Conservation (phyloP, 2,329 filamentous ascomycete genomes). For the Cercospora sp. region DNA sequence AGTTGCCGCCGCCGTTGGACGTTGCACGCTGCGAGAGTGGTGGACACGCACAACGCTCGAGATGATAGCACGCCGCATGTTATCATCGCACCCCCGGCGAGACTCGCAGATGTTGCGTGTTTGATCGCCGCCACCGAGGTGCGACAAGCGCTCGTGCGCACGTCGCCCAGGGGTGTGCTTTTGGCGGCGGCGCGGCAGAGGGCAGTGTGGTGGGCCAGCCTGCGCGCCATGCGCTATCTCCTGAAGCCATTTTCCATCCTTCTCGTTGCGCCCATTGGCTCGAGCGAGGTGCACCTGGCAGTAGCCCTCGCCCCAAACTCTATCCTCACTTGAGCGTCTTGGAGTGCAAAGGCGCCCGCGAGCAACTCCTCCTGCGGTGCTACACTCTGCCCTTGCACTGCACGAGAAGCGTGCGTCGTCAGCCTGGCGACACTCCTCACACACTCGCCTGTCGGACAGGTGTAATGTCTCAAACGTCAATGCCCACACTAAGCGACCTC, state of each 20-base stretch:
- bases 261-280: background rate
- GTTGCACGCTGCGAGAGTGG: background rate
- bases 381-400: background rate
- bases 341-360: background rate
- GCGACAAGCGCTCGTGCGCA: background rate
- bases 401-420: background rate
- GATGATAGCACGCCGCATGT: background rate
- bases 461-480: conserved; percentile 24
- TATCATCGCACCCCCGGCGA: background rate
- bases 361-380: background rate
- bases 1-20: background rate
- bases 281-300: background rate
- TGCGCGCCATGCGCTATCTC: background rate
- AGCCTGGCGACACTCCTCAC: background rate
- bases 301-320: background rate
- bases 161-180: background rate
- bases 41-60: background rate
- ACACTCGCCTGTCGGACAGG: conserved; percentile 12
- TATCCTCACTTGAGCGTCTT: background rate
- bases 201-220: background rate
- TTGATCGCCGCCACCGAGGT: background rate
- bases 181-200: background rate
- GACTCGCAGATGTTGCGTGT: background rate
- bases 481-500: conserved; percentile 19
- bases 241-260: background rate